Conservation (phyloP, 2,329 filamentous ascomycete genomes). For the Talaromyces amestolkiae region DNA sequence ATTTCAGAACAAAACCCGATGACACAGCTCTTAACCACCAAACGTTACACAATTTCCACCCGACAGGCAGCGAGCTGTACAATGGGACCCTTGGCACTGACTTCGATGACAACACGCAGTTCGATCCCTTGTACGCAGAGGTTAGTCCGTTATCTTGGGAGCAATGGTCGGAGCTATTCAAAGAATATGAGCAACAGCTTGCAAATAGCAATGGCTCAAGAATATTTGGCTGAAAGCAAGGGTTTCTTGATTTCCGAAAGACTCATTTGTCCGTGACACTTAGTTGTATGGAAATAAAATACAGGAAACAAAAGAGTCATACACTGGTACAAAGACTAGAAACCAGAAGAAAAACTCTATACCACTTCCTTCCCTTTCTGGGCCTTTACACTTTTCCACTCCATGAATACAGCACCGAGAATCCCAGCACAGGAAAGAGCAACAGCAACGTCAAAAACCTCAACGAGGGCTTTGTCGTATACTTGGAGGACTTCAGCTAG, state of each 20-base stretch:
- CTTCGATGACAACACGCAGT: neutral
- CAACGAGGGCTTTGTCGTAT: neutral
- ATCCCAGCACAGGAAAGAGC: neutral
- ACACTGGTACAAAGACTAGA: neutral
- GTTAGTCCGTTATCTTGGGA: slow-evolving; percentile 4
- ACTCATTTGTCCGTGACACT: neutral
- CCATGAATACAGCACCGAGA: neutral
- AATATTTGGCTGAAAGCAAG: neutral
- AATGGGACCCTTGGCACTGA: neutral
- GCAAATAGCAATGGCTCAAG: neutral
- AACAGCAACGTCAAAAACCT: slow-evolving; percentile 4
- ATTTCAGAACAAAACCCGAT: neutral
- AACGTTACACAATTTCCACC: neutral
- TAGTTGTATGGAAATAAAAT: no score
- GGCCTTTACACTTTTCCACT: slow-evolving; percentile 1
- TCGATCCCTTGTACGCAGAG: neutral
- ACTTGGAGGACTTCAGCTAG: neutral
- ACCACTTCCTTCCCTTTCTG: neutral
- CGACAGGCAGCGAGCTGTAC: neutral
- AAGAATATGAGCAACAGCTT: slow-evolving; percentile 4
- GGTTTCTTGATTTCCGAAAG: neutral
- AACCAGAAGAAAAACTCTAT: neutral
- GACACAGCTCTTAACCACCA: neutral
- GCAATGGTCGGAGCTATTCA: neutral
- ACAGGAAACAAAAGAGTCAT: no score